A percentile compares a stretch with the other conserved stretches of the same genome.
phyloP scores from a whole-genome alignment of 2,329 filamentous ascomycete species.

The Ceratocystis huliohia region DNA sequence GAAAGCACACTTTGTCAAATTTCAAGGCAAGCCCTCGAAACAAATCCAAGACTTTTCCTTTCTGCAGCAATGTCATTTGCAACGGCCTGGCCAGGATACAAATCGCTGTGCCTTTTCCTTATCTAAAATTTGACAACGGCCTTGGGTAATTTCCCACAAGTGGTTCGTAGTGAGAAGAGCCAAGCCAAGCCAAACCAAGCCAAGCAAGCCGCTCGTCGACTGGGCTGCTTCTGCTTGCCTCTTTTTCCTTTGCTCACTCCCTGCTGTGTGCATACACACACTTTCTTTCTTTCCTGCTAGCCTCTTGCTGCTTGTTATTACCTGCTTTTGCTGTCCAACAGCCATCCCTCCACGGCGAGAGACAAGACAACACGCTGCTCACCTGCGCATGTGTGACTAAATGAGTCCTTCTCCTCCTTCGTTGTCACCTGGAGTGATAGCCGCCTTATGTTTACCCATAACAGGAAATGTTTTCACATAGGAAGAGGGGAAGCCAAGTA shows the following conservation, averaged over 20 bases:
- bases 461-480: not conserved
- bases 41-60: not conserved
- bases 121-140: not conserved
- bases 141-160: not conserved
- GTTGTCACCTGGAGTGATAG: not conserved
- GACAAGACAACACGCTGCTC: not conserved
- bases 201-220: not conserved
- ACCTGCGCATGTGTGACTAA: not conserved
- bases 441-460: constrained; percentile 1
- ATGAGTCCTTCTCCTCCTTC: not conserved
- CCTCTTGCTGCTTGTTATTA: not conserved
- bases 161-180: not conserved
- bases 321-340: not conserved
- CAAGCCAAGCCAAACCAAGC: not conserved
- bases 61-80: not conserved
- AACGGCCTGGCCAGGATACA: not conserved
- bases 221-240: not conserved
- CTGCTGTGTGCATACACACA: not conserved
- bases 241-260: not conserved
- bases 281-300: not conserved
- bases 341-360: no score
- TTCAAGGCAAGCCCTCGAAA: not conserved
- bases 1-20: not conserved
- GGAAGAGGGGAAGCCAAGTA: not conserved
- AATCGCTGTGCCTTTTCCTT: not conserved